Evolutionary conservation across 2,329 filamentous ascomycete genomes (phyloP), one percentile per base, ranked within the genome.

Genomic region (Fusarium sp.): DNA sequence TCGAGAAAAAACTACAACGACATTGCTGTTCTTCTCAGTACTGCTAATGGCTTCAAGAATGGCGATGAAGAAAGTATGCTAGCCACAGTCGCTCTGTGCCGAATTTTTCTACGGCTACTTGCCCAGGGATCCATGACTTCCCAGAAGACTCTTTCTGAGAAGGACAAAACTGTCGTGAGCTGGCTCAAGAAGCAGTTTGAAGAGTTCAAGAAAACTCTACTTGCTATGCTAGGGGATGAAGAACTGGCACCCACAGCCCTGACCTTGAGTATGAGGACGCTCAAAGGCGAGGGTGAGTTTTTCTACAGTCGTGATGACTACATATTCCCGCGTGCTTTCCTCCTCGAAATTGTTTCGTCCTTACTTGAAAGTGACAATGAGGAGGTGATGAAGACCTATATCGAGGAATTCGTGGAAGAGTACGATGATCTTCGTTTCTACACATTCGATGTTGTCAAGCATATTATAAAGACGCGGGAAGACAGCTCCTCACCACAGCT

Each of bases 1-100:
- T 97, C 94, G 52, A 92, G 90, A 76, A 93, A 94, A 80, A 88
- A 97, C 81, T 97, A 97, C 85, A 97, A 97, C 84, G 94, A 97
- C 77, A 95, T 98, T 75, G 86, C 89, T 10, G 88, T 86, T 13
- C 82, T 98, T 40, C 84, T 97, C 47, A 85, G 86, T 44, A 86
- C 74, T 18, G 80, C 81, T 46, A 89, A 74, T 81, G 89, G 40
- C 78, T 78, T 76, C 52, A 70, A 86, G 75, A 83, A 82, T 38
- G 82, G 83, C 29, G 80, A 85, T 5, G 79, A 83, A 3, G 87
- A 91, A 45, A 84, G 88, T 6, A 83, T 93, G 48, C 82, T 92
- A 34, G 92, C 94, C 0, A 88, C 91, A 0, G 90, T 98, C 22
- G 91, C 94, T 3, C 85, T 98, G 49, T 97, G 94, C 80, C 88